Base-by-base conservation (phyloP, 305 asterid species). In the Solanum chacoense region DNA sequence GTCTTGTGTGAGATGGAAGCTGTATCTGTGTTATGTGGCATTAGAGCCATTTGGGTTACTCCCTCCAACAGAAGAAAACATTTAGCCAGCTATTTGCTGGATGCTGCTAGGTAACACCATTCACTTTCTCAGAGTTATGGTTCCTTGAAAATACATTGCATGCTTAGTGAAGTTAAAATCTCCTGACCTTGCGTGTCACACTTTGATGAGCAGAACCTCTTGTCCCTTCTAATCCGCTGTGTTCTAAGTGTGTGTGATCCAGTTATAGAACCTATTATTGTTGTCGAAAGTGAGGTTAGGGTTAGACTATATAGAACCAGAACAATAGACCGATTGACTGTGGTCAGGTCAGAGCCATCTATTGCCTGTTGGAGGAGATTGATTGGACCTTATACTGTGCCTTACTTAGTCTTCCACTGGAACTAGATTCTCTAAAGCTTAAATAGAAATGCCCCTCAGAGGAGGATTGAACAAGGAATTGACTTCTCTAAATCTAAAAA, bases 31-130 rank as follows among this genome's bases (percentile, higher is more conserved):
- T 67, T 80, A 35, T 96, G 98, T 71, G 99, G 98, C 85, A 89
- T 96, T 90, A 93, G 97, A 93, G 98, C 98, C 91, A 94, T 96
- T 93, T 95, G 99, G 98, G 99, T 95, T 80, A 63, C 95, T 88
- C 97, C 94, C 75, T 91, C 94, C 84, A 94, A 92, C 90, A 91
- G 98, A 89, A 94, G 98, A 88, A 96, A 96, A 90, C 95, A 90
- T 86, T 87, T 95, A 67, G 99, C 95, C 50, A 94, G 92, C 88
- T 87, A 83, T 92, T 93, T 96, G 86, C 94, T 96, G 77, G 98
- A 95, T 93, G 98, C 95, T 11, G 95, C 90, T 24, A 88, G 98
- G 99, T 96, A 91, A 92, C 79, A 31, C 22, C 13, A 13, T 42
- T 80, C 18, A 80, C 85, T 80, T 79, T 79, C 67, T 79, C 65